These are phyloP conservation scores for Xylaria arbuscula DNA, from an alignment of 2,329 filamentous ascomycete genomes.

Conservation along the genomic window DNA sequence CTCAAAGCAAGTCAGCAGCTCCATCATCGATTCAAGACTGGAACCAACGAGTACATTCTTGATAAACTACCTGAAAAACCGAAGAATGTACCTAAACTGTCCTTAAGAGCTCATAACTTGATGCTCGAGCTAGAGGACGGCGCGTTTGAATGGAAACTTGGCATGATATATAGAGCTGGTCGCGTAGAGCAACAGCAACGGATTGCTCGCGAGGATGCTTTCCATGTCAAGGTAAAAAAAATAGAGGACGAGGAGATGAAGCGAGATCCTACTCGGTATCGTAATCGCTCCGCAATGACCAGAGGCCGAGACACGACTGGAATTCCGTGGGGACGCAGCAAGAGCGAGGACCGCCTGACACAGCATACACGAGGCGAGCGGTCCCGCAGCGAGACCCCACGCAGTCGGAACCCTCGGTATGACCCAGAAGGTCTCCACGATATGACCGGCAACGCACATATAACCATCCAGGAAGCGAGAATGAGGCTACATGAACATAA, in stretches of 20 bases:
- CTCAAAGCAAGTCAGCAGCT: constrained; percentile 89
- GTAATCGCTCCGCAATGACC: constrained; percentile 65
- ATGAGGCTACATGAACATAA: constrained; percentile 82
- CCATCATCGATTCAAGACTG: constrained; percentile 91
- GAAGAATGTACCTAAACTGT: constrained; percentile 87
- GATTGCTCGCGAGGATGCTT: constrained; percentile 89
- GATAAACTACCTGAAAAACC: constrained; percentile 87
- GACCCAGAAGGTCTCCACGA: constrained; percentile 79
- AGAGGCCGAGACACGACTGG: constrained; percentile 52
- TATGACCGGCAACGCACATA: constrained; percentile 76
- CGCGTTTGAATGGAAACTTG: constrained; percentile 96
- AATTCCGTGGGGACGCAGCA: constrained; percentile 61
- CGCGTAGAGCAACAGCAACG: constrained; percentile 90
- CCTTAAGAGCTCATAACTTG: constrained; percentile 81
- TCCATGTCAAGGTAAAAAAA: constrained; percentile 85
- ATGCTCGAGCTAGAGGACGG: constrained; percentile 96
- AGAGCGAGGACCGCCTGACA: constrained; percentile 64
- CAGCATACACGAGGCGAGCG: constrained; percentile 45
- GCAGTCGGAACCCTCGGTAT: constrained; percentile 70
- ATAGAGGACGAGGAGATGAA: constrained; percentile 77
- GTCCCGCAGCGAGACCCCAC: constrained; percentile 50
- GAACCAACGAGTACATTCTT: constrained; percentile 87
- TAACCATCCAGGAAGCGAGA: constrained; percentile 81
- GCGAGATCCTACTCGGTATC: constrained; percentile 63
- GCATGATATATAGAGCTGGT: constrained; percentile 91